Conservation (phyloP, 176 grass and related monocot genomes). For the Phyllostachys edulis region DNA sequence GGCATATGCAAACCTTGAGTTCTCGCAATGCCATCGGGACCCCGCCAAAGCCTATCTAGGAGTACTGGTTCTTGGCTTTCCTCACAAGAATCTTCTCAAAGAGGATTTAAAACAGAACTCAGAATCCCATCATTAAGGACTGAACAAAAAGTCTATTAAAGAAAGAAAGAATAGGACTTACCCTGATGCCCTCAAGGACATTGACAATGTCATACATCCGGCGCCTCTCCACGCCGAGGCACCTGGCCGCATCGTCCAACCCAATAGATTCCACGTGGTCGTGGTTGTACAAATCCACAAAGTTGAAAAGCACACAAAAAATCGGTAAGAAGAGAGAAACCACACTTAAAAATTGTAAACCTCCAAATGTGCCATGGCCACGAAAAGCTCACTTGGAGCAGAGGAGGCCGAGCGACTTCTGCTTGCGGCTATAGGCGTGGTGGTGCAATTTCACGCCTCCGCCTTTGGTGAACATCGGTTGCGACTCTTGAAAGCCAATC, state of each 20-base stretch:
- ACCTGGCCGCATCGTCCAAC: conserved; percentile 64
- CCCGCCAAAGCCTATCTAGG: conserved; percentile 75
- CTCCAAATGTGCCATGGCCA: background rate
- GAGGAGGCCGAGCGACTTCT: conserved; percentile 89
- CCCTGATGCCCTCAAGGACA: conserved; percentile 88
- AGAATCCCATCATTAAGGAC: background rate
- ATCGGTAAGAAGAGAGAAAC: background rate
- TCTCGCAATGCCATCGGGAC: conserved; percentile 56
- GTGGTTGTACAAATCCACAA: conserved; percentile 66
- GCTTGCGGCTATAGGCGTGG: conserved; percentile 78
- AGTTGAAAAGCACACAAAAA: conserved; percentile 42
- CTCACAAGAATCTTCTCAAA: conserved; percentile 54
- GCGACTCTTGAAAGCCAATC: no score
- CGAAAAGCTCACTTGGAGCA: no score
- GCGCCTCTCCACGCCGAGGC: conserved; percentile 75
- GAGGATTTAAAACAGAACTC: background rate
- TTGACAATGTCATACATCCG: conserved; percentile 99
- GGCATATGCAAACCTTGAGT: conserved; percentile 58
- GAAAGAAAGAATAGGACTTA: conserved; percentile 38
- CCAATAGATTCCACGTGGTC: conserved; percentile 57
- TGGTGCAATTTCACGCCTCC: conserved; percentile 34
- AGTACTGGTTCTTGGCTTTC: conserved; percentile 85
- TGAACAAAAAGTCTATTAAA: background rate
- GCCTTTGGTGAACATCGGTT: background rate
- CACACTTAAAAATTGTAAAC: background rate